phyloP scores from a whole-genome alignment of 1,139 yeast genomes.

The Saccharomyces uvarum region DNA sequence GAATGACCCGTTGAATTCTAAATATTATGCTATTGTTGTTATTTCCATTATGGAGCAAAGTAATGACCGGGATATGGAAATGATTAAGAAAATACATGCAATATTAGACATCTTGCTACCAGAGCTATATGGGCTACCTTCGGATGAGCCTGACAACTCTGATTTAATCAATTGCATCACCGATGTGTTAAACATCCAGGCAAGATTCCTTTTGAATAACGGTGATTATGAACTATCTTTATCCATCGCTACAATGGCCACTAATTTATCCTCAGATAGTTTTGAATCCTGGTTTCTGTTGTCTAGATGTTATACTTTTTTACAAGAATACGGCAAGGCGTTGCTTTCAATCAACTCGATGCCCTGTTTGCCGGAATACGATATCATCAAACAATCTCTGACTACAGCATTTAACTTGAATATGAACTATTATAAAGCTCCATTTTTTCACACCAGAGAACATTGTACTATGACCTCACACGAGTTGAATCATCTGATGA shows the following conservation, averaged over 20 bases:
- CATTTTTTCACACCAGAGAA: neutral
- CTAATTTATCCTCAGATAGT: constrained; percentile 76
- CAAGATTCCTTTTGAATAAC: constrained; percentile 62
- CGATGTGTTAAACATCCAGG: constrained; percentile 48
- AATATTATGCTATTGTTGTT: constrained; percentile 46
- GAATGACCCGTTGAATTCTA: constrained; percentile 43
- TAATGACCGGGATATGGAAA: constrained; percentile 60
- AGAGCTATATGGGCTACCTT: neutral
- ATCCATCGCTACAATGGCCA: constrained; percentile 65
- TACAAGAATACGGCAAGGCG: constrained; percentile 68
- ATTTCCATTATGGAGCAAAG: constrained; percentile 22
- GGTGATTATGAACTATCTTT: constrained; percentile 65
- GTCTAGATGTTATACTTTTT: constrained; percentile 62
- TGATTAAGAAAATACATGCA: constrained; percentile 53
- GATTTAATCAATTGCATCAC: neutral
- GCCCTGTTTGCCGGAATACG: constrained; percentile 41
- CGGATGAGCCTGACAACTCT: neutral
- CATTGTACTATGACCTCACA: neutral
- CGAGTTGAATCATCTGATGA: constrained; percentile 35
- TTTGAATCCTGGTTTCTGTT: constrained; percentile 76
- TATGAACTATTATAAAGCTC: neutral
- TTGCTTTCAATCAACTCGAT: constrained; percentile 78
- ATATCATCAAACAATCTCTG: constrained; percentile 11
- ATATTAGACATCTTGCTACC: constrained; percentile 34
- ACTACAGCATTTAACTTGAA: neutral